Percentiles rank a stretch among this genome's conserved stretches.
These are phyloP conservation scores for Boeremia exigua DNA, from an alignment of 2,329 filamentous ascomycete species.

Conservation along the genomic window DNA sequence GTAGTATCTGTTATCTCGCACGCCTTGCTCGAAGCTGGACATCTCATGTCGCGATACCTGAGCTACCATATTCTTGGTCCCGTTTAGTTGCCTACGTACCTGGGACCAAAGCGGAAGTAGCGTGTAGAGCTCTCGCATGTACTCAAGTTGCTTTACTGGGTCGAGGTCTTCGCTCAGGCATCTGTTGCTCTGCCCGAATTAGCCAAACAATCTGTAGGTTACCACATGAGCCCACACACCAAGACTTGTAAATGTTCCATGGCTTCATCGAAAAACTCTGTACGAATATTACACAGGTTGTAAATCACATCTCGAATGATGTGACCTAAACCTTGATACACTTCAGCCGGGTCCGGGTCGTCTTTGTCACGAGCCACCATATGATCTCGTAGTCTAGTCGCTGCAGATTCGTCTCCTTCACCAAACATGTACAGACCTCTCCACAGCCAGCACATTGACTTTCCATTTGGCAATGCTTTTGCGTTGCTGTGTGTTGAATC, in stretches of 20 bases:
- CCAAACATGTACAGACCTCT: constrained; percentile 12
- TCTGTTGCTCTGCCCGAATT: constrained; percentile 8
- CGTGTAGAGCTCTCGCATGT: constrained; percentile 16
- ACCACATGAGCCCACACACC: background rate
- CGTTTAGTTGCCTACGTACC: constrained; percentile 14
- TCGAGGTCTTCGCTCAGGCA: constrained; percentile 12
- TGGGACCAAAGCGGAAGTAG: constrained; percentile 17
- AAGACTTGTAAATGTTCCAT: constrained; percentile 9
- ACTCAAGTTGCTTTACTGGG: constrained; percentile 12
- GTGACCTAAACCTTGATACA: constrained; percentile 7
- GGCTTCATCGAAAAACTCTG: constrained; percentile 13
- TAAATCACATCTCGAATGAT: constrained; percentile 12
- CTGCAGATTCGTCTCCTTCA: constrained; percentile 3
- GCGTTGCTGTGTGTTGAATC: too few species aligned
- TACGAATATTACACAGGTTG: constrained; percentile 3
- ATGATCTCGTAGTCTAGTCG: constrained; percentile 1
- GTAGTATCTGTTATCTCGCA: background rate
- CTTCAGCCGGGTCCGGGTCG: background rate
- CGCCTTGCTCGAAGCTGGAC: background rate
- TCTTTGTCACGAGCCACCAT: constrained; percentile 2
- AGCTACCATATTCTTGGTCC: constrained; percentile 11
- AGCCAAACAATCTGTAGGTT: background rate
- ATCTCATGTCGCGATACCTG: constrained; percentile 15
- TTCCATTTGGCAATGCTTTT: too few species aligned
- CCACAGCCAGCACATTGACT: background rate